Base-by-base conservation (phyloP, 257 asterid species). In the Solanum appendiculatum region DNA sequence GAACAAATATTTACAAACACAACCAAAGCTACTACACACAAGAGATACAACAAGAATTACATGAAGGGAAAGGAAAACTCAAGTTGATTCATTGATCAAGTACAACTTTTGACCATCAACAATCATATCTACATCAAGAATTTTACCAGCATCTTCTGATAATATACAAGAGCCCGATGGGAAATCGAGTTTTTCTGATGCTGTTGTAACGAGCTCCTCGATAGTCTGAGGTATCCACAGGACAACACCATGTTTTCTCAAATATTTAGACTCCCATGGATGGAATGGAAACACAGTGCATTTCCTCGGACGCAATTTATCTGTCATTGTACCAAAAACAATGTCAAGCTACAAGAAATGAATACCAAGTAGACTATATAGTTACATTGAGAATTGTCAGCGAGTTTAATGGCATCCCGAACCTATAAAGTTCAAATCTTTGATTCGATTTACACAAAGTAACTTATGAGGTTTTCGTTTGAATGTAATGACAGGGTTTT, bases 121-220 rank as follows among this genome's bases (percentile, higher is more conserved):
- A 40, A 96, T 93, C 94, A 95, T 91, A 89, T 93, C 93, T 25
- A 87, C 92, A 68, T 95, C 98, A 25, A 92, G 23, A 87, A 96
- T 92, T 91, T 87, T 92, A n/a, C 98, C 99, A 40, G 93, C 99
- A 86, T 96, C 99, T 91, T 96, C 98, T 20, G 99, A 88, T 85
- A 95, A 87, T 86, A 96, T 82, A 90, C 90, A 92, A 11, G 88
- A 88, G 48, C 90, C 90, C 9, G 89, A 90, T 29, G 90, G 36
- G 82, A 92, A 13, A 23, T 91, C 87, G 33, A 96, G 92, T 75
- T 92, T 90, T 56, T 88, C 83, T 7, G 93, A 86, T 46, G 96
- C 98, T 37, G 86, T 87, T 89, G 85, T 68, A 46, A 92, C 91
- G 40, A 96, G 96, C 89, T 93, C 98, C 88, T 91, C 97, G 0